Evolutionary conservation across 208 protist genomes (phyloP).

Genomic region (Leishmania arabica): DNA sequence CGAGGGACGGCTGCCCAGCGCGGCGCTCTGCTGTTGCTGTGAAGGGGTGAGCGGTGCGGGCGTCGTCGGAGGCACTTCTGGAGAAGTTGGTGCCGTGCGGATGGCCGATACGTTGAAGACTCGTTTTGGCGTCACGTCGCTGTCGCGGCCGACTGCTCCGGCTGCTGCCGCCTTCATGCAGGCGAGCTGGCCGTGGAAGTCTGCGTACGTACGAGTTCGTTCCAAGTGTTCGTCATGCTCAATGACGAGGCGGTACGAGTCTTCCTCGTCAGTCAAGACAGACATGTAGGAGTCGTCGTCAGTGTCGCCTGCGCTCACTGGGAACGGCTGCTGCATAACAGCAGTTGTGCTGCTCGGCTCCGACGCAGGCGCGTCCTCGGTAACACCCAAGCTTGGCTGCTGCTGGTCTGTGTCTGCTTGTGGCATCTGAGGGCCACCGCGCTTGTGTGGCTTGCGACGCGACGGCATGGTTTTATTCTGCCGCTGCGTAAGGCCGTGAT

Average conservation of each 20-base stretch:
- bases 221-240: conserved; percentile 30
- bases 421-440: neutral
- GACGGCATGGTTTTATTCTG: neutral
- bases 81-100: neutral
- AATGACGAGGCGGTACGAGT: conserved; percentile 27
- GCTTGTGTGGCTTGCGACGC: neutral
- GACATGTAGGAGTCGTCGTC: neutral
- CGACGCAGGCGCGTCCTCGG: neutral
- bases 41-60: neutral
- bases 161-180: neutral
- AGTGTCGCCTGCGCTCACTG: neutral
- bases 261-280: conserved; percentile 31
- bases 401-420: neutral
- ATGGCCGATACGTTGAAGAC: neutral
- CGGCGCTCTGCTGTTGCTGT: neutral
- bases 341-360: neutral
- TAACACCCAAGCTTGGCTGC: neutral
- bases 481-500: neutral
- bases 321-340: neutral
- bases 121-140: neutral
- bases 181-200: conserved; percentile 23
- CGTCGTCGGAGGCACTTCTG: neutral
- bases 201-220: conserved; percentile 26
- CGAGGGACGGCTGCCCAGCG: neutral
- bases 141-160: neutral